A percentile compares a stretch with the other conserved stretches of the same genome.
Conservation (phyloP, 352 stramenopile genomes). For the Globisporangium yorkense region DNA sequence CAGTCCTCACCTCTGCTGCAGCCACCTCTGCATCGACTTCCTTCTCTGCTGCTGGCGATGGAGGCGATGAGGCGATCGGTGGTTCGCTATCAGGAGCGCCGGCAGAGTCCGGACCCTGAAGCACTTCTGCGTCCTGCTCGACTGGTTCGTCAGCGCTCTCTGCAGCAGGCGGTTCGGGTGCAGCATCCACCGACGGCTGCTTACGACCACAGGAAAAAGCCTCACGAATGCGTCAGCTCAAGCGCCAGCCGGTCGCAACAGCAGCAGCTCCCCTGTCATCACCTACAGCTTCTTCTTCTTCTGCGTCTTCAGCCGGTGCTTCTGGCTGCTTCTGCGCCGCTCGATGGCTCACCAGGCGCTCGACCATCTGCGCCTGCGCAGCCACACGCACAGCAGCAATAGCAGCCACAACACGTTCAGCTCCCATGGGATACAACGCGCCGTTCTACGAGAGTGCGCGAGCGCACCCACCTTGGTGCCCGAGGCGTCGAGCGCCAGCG, state of each 20-base stretch:
- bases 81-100: not conserved
- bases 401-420: not conserved
- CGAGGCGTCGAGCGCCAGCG: slow-evolving; percentile 27
- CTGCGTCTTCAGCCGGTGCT: too few relatives aligned
- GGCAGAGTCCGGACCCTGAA: not conserved
- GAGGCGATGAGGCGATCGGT: not conserved
- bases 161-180: too few relatives aligned
- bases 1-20: not conserved
- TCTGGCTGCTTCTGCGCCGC: not conserved
- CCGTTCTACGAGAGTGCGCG: too few relatives aligned
- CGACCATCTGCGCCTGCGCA: not conserved
- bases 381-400: not conserved
- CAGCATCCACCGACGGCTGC: too few relatives aligned
- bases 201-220: too few relatives aligned
- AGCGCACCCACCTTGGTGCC: slow-evolving; percentile 27
- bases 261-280: too few relatives aligned
- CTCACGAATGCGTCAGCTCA: too few relatives aligned
- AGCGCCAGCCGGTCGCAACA: too few relatives aligned
- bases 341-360: not conserved
- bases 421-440: not conserved
- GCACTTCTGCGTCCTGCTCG: not conserved
- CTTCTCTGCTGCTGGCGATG: not conserved
- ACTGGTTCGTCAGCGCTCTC: too few relatives aligned
- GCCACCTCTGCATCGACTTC: not conserved
- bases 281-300: too few relatives aligned